A percentile compares a stretch with the other conserved stretches of the same genome.
These are phyloP conservation scores for Aspergillus funiculosus DNA, from an alignment of 495 filamentous ascomycete genomes.

Conservation along the genomic window DNA sequence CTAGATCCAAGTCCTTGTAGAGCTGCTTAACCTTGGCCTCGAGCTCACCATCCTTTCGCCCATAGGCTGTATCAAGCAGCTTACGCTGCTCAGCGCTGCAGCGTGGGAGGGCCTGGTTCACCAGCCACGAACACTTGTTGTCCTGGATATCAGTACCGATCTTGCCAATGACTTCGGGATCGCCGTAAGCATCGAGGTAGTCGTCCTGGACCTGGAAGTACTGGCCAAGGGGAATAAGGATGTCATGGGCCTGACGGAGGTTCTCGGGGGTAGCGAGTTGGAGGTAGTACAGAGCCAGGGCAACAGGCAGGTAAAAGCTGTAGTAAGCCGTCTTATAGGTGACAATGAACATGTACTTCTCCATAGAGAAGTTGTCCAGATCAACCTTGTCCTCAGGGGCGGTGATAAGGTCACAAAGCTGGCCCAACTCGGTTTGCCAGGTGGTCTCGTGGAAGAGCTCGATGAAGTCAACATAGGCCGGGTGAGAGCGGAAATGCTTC, in stretches of 20 bases:
- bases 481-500: conserved; percentile 83
- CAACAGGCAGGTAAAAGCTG: conserved; percentile 97
- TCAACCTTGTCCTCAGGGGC: conserved; percentile 86
- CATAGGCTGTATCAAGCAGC: conserved; percentile 77
- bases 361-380: conserved; percentile 85
- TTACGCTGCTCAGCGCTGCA: conserved; percentile 76
- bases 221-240: conserved; percentile 96
- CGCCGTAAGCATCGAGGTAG: conserved; percentile 95
- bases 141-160: conserved; percentile 98
- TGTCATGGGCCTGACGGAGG: conserved; percentile 77
- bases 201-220: conserved; percentile 99
- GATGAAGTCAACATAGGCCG: conserved; percentile 78
- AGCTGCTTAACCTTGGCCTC: conserved; percentile 84
- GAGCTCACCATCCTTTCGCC: conserved; percentile 72
- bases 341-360: conserved; percentile 98
- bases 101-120: conserved; percentile 83
- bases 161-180: conserved; percentile 93
- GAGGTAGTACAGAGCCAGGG: conserved; percentile 75
- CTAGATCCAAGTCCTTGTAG: conserved; percentile 75
- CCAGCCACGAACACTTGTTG: conserved; percentile 97
- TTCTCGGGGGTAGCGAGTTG: conserved; percentile 76
- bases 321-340: conserved; percentile 99
- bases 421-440: conserved; percentile 90
- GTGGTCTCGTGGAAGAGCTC: conserved; percentile 95
- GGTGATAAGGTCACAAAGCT: conserved; percentile 89